These are phyloP conservation scores for Xylariaceae sp. DNA, from an alignment of 2,329 filamentous ascomycete genomes.

Conservation along the genomic window DNA sequence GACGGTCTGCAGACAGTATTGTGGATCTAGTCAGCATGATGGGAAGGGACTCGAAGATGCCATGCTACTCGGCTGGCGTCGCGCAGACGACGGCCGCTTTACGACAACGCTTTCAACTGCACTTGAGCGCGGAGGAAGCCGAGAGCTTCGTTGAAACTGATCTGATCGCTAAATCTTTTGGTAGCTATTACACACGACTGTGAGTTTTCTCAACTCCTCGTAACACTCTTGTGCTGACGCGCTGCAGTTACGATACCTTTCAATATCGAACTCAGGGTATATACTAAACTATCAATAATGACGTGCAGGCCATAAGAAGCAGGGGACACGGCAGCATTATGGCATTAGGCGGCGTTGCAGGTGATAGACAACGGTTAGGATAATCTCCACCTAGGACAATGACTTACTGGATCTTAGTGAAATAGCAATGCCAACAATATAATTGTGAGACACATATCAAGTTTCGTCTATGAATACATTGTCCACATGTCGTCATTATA, in stretches of 20 bases:
- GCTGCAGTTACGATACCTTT: constrained; percentile 76
- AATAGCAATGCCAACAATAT: constrained; percentile 24
- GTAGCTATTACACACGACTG: constrained; percentile 87
- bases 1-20: constrained; percentile 79
- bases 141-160: constrained; percentile 82
- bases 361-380: constrained; percentile 39
- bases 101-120: constrained; percentile 78
- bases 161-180: constrained; percentile 78
- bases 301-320: constrained; percentile 21
- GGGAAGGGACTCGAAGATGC: constrained; percentile 83
- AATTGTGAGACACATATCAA: constrained; percentile 29
- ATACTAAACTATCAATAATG: constrained; percentile 59
- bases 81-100: constrained; percentile 71
- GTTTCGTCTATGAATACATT: constrained; percentile 20
- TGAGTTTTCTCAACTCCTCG: constrained; percentile 50
- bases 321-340: constrained; percentile 33
- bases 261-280: constrained; percentile 89
- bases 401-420: constrained; percentile 33
- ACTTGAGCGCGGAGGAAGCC: constrained; percentile 81
- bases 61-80: constrained; percentile 79
- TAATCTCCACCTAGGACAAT: constrained; percentile 33
- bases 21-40: constrained; percentile 85
- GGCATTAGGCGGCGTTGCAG: constrained; percentile 43
- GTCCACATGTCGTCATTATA: constrained; percentile 16
- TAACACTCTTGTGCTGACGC: constrained; percentile 6